phyloP scores from a whole-genome alignment of 345 rosid species.

The Odontarrhena argentea region DNA sequence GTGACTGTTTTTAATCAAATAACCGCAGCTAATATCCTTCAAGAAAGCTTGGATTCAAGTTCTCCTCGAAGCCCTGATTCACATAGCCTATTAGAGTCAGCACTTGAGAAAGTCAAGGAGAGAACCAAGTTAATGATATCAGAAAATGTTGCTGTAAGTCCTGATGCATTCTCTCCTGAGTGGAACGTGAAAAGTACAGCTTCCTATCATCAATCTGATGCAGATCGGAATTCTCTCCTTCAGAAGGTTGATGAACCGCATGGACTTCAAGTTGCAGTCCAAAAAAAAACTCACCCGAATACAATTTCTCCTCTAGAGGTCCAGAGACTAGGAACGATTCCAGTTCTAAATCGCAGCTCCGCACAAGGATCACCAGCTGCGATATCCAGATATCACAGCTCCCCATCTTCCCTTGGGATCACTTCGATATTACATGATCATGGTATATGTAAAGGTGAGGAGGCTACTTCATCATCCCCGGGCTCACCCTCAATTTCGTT shows the following conservation, averaged over 20 bases:
- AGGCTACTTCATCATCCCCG: slow-evolving; percentile 39
- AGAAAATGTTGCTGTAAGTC: slow-evolving; percentile 37
- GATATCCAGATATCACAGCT: slow-evolving; percentile 55
- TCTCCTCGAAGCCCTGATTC: slow-evolving; percentile 46
- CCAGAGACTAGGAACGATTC: slow-evolving; percentile 48
- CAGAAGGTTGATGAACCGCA: slow-evolving; percentile 50
- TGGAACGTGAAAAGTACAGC: slow-evolving; percentile 39
- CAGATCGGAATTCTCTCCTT: slow-evolving; percentile 42
- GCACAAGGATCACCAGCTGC: slow-evolving; percentile 54
- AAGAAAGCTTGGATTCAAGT: slow-evolving; percentile 49
- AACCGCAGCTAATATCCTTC: slow-evolving; percentile 49
- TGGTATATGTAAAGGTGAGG: slow-evolving; percentile 49
- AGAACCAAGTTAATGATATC: slow-evolving; percentile 42
- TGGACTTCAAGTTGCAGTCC: slow-evolving; percentile 56
- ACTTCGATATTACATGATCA: slow-evolving; percentile 79
- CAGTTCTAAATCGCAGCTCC: slow-evolving; percentile 46
- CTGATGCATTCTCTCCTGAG: slow-evolving; percentile 34
- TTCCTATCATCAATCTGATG: slow-evolving; percentile 38
- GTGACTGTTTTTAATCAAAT: slow-evolving; percentile 54
- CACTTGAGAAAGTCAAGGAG: slow-evolving; percentile 47
- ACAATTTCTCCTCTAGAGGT: slow-evolving; percentile 56
- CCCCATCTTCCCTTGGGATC: slow-evolving; percentile 66
- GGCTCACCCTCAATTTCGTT: slow-evolving; percentile 30
- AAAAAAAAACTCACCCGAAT: slow-evolving; percentile 55
- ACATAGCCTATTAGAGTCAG: slow-evolving; percentile 45